A percentile compares a stretch with the other conserved stretches of the same genome.
Evolutionary conservation across 352 stramenopile species (phyloP).

Genomic region (Pythium utonaiense): DNA sequence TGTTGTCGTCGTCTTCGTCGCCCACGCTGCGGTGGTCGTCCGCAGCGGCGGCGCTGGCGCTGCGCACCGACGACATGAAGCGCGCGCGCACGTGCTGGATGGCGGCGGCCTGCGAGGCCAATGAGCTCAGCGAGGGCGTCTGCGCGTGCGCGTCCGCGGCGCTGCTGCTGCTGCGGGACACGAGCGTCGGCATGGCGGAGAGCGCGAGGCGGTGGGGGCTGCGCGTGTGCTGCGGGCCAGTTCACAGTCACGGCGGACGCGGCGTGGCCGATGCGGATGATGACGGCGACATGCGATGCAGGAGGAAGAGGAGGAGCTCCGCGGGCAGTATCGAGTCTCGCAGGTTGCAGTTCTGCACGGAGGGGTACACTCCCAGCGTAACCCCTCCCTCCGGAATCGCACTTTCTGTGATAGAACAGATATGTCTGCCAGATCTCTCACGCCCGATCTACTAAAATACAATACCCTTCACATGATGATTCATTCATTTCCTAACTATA

Average conservation of each 20-base stretch:
- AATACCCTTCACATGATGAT: too few species aligned
- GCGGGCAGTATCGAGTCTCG: not conserved
- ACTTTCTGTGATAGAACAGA: too few species aligned
- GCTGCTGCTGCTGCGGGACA: slow-evolving; percentile 6
- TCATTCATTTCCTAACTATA: too few species aligned
- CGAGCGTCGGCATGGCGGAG: slow-evolving; percentile 22
- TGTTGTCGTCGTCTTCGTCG: slow-evolving; percentile 35
- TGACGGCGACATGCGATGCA: not conserved
- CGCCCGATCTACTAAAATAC: too few species aligned
- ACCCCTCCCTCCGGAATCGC: too few species aligned
- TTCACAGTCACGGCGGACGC: too few species aligned
- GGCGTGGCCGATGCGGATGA: not conserved
- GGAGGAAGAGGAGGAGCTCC: not conserved
- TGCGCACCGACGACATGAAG: slow-evolving; percentile 32
- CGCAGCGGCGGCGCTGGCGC: not conserved
- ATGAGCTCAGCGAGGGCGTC: slow-evolving; percentile 30
- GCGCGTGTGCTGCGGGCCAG: too few species aligned
- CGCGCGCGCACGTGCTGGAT: slow-evolving; percentile 42
- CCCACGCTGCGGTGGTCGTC: not conserved
- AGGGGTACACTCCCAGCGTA: not conserved
- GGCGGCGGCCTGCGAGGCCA: slow-evolving; percentile 40
- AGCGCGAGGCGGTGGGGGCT: too few species aligned
- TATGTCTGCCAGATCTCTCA: too few species aligned
- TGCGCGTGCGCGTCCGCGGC: not conserved
- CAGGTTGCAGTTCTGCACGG: slow-evolving; percentile 4